Conservation (phyloP, 352 stramenopile species). For the Pythium vanterpoolii region DNA sequence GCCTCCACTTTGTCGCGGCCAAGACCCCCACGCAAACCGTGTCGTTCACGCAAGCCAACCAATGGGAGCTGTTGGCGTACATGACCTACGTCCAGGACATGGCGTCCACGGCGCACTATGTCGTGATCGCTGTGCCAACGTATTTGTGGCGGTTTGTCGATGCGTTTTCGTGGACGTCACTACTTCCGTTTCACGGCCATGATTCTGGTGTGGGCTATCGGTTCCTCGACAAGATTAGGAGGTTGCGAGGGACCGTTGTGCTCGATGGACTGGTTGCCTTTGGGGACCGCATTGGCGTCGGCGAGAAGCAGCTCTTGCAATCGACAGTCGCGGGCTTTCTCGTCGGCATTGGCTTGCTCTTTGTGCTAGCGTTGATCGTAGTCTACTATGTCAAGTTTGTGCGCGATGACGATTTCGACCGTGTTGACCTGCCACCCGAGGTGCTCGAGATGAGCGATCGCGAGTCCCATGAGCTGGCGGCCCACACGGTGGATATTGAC, state of each 20-base stretch:
- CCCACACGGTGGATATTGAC: conserved; percentile 1
- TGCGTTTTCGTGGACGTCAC: conserved; percentile 26
- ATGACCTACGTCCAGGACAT: conserved; percentile 15
- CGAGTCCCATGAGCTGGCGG: background rate
- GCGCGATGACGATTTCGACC: background rate
- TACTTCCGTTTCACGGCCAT: conserved; percentile 19
- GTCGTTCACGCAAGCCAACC: conserved; percentile 18
- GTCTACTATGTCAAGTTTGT: conserved; percentile 10
- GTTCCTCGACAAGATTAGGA: background rate
- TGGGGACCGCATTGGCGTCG: conserved; percentile 22
- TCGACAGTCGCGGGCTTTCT: conserved; percentile 7
- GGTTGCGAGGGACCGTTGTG: conserved; percentile 7
- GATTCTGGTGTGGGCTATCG: background rate
- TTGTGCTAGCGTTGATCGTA: background rate
- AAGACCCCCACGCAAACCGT: background rate
- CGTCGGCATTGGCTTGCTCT: background rate
- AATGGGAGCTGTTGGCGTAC: conserved; percentile 29
- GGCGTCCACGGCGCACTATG: conserved; percentile 12
- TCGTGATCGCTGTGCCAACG: conserved; percentile 17
- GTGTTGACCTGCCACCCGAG: background rate
- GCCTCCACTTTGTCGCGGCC: conserved; percentile 18
- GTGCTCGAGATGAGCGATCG: background rate
- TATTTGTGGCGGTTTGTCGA: conserved; percentile 22
- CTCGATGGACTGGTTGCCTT: conserved; percentile 20
- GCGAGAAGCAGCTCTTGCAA: conserved; percentile 18